These are phyloP conservation scores for Coprinellus micaceus DNA, from an alignment of 768 basidiomycete genomes.

Conservation along the genomic window DNA sequence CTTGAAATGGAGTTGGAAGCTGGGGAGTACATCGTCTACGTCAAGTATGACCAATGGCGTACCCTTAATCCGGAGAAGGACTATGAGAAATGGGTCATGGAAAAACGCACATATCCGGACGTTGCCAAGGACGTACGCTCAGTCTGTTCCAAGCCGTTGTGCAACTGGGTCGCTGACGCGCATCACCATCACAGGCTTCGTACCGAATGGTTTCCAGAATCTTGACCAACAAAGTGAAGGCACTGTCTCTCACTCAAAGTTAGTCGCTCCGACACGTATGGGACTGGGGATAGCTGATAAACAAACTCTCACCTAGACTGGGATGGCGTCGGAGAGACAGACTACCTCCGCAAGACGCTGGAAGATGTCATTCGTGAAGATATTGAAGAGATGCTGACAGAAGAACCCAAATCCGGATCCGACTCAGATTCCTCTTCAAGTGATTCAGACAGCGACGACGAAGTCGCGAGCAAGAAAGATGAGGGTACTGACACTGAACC, in stretches of 20 bases:
- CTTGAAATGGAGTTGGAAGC: conserved; percentile 36
- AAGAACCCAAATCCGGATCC: background rate
- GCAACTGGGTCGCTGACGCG: background rate
- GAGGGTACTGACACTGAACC: background rate
- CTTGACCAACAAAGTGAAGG: conserved; percentile 3
- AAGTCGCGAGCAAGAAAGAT: background rate
- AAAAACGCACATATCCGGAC: background rate
- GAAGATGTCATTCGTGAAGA: conserved; percentile 6
- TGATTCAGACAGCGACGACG: background rate
- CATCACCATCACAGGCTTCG: too few species aligned
- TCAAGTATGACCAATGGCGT: conserved; percentile 9
- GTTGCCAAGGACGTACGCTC: background rate
- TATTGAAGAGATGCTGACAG: conserved; percentile 1
- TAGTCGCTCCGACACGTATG: conserved; percentile 18
- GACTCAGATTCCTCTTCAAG: background rate
- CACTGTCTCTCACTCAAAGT: conserved; percentile 22
- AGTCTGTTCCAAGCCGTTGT: background rate
- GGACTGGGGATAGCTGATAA: background rate
- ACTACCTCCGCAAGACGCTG: background rate
- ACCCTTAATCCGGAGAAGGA: background rate
- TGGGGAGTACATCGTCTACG: conserved; percentile 42
- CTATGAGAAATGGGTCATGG: background rate
- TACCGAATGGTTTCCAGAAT: background rate
- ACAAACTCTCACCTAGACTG: background rate
- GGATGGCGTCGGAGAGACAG: background rate